A percentile compares a stretch with the other conserved stretches of the same genome.
Evolutionary conservation across 1,284 basidiomycete genomes (phyloP).

Genomic region (Ceraceosorus bombacis): DNA sequence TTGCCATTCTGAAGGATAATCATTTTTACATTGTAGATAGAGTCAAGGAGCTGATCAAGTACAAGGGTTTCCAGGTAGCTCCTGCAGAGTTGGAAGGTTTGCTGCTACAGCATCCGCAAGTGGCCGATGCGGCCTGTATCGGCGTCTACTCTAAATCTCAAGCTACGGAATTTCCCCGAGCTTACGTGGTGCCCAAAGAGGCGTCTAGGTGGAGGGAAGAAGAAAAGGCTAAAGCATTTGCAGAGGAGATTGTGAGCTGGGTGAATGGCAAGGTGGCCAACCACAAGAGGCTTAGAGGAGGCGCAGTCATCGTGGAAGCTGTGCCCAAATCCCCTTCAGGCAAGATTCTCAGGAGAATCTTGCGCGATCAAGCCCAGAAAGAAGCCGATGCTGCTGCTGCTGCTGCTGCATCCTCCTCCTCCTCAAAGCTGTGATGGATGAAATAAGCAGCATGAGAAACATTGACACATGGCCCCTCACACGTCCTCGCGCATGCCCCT

Average conservation of each 20-base stretch:
- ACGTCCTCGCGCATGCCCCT: no score
- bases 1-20: conserved; percentile 23
- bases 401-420: not conserved
- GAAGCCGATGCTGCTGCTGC: conserved; percentile 6
- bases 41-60: conserved; percentile 43
- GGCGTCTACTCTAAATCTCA: conserved; percentile 26
- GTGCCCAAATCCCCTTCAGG: conserved; percentile 44
- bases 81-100: conserved; percentile 37
- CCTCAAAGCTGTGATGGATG: no score
- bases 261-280: conserved; percentile 43
- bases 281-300: conserved; percentile 49
- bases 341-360: conserved; percentile 42
- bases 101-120: conserved; percentile 6
- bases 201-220: conserved; percentile 19
- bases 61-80: conserved; percentile 32
- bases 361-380: conserved; percentile 28
- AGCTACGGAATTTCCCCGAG: conserved; percentile 50
- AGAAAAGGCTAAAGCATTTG: conserved; percentile 24
- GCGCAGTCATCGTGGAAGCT: conserved; percentile 29
- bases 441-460: no score
- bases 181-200: conserved; percentile 42
- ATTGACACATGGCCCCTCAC: no score
- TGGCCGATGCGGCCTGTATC: conserved; percentile 36
- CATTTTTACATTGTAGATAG: conserved; percentile 40
- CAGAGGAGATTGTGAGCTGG: conserved; percentile 41